Conservation (phyloP, 129 eudicot genomes). For the Saussurea involucrata region DNA sequence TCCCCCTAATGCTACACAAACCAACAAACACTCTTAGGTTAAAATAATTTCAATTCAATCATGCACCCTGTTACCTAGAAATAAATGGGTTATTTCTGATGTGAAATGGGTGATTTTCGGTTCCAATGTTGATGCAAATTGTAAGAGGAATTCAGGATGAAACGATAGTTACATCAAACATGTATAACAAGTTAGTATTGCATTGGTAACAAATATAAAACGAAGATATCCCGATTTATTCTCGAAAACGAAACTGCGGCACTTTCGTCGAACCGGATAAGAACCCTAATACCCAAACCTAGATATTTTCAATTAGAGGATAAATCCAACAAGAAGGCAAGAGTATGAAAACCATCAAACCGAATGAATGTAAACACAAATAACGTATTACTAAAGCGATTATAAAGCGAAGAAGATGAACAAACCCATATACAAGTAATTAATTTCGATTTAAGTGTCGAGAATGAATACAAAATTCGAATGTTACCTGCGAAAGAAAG, state of each 20-base stretch:
- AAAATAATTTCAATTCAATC: not conserved
- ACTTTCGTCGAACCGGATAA: conserved; percentile 2
- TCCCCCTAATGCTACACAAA: conserved; percentile 22
- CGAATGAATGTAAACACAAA: not conserved
- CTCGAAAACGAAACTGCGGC: not conserved
- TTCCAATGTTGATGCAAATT: not conserved
- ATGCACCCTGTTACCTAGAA: not conserved
- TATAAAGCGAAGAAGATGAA: conserved; percentile 1
- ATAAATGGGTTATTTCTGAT: not conserved
- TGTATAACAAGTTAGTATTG: not conserved
- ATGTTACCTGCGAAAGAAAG: conserved; percentile 24
- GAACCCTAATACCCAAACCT: conserved; percentile 19
- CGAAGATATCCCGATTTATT: not conserved
- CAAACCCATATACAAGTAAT: not conserved
- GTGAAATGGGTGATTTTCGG: not conserved
- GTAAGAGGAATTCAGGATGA: not conserved
- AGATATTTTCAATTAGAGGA: conserved; percentile 7
- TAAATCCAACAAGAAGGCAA: not conserved
- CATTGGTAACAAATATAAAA: not conserved
- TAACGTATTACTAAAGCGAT: not conserved
- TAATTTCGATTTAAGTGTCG: not conserved
- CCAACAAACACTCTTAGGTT: not conserved
- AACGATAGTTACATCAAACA: not conserved
- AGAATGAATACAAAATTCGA: not conserved
- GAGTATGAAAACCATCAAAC: not conserved